Conservation (phyloP, 495 filamentous ascomycete species). For the Neurospora tetrasperma region DNA sequence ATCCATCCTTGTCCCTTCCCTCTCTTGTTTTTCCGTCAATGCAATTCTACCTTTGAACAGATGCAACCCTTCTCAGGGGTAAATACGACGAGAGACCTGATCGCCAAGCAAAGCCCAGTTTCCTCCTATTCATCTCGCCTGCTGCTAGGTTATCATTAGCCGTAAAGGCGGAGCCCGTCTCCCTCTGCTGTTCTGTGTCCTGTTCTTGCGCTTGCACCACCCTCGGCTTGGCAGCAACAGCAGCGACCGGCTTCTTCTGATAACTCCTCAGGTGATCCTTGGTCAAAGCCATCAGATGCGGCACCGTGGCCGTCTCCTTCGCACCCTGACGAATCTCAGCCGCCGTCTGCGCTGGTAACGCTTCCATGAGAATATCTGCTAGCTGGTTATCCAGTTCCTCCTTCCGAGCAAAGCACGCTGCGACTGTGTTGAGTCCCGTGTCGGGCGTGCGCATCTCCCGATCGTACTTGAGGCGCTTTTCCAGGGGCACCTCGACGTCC, state of each 20-base stretch:
- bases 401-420: neutral
- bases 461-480: neutral
- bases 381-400: conserved; percentile 1
- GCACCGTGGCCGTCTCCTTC: neutral
- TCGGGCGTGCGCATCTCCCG: neutral
- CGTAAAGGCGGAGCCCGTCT: neutral
- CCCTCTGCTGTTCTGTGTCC: neutral
- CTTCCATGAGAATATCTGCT: neutral
- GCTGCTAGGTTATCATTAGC: neutral
- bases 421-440: neutral
- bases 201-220: neutral
- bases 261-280: neutral
- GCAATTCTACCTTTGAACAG: neutral
- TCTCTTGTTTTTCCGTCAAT: neutral
- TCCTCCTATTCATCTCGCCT: neutral
- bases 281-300: neutral
- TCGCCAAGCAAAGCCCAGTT: neutral
- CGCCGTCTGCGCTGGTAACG: conserved; percentile 1
- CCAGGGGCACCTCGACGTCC: neutral
- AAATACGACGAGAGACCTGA: neutral
- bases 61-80: neutral
- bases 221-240: neutral
- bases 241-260: neutral
- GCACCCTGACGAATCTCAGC: neutral
- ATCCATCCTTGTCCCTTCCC: neutral